A percentile compares a stretch with the other conserved stretches of the same genome.
Conservation (phyloP, 2,329 filamentous ascomycete genomes). For the Penicillium sumatraense region DNA sequence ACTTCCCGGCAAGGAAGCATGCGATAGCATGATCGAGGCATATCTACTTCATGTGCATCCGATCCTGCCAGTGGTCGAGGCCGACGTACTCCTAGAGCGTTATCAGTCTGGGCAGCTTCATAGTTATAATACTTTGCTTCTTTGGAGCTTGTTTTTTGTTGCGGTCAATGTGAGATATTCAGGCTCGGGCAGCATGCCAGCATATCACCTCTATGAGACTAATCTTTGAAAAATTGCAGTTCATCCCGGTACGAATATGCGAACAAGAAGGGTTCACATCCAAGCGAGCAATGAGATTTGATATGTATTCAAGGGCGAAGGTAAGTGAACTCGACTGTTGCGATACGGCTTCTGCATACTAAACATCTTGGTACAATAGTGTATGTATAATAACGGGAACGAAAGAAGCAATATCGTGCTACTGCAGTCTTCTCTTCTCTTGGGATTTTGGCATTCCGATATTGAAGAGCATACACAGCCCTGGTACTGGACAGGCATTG, state of each 20-base stretch:
- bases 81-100: conserved; percentile 30
- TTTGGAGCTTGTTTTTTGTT: conserved; percentile 49
- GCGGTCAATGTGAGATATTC: conserved; percentile 38
- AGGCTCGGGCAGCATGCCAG: no score
- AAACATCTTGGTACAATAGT: neutral
- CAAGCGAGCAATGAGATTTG: conserved; percentile 42
- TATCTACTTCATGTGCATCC: conserved; percentile 47
- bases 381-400: conserved; percentile 37
- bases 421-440: conserved; percentile 48
- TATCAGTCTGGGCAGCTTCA: conserved; percentile 32
- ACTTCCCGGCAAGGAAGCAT: conserved; percentile 33
- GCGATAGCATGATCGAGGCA: conserved; percentile 37
- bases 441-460: conserved; percentile 50
- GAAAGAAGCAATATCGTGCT: conserved; percentile 48
- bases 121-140: conserved; percentile 40
- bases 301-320: conserved; percentile 45
- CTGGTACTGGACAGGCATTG: conserved; percentile 54
- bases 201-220: neutral
- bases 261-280: conserved; percentile 38
- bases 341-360: neutral
- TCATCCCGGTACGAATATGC: conserved; percentile 26
- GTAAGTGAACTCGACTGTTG: conserved; percentile 17
- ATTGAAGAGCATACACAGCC: conserved; percentile 48
- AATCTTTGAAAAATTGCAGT: conserved; percentile 18
- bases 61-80: conserved; percentile 43